Percentiles rank a stretch among this genome's conserved stretches.
Evolutionary conservation across 2,329 filamentous ascomycete genomes (phyloP).

Genomic region (Berkeleyomyces basicola): DNA sequence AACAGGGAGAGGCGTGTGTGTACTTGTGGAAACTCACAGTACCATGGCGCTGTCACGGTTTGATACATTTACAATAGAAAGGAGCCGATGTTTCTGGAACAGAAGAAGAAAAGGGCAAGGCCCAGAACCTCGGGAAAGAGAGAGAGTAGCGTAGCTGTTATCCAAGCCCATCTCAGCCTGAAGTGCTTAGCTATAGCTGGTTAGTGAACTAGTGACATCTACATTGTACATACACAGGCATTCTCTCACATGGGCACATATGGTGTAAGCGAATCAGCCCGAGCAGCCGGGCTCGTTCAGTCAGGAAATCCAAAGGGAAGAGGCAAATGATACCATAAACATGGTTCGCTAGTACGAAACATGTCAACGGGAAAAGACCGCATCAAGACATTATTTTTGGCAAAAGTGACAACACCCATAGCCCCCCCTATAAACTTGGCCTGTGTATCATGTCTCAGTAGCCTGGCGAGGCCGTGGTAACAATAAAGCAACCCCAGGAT

Average conservation of each 20-base stretch:
- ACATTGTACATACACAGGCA: too few relatives aligned
- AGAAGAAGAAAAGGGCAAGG: background rate
- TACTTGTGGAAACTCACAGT: too few relatives aligned
- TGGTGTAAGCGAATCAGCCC: background rate
- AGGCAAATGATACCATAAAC: background rate
- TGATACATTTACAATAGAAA: background rate
- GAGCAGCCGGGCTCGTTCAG: background rate
- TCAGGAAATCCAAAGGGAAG: background rate
- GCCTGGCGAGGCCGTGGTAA: background rate
- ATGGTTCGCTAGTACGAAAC: background rate
- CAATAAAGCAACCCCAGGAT: background rate
- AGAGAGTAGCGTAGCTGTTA: too few relatives aligned
- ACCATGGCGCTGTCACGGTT: too few relatives aligned
- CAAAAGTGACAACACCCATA: background rate
- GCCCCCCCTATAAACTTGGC: background rate
- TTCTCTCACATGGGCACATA: too few relatives aligned
- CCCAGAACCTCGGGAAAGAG: background rate
- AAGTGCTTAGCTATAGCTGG: too few relatives aligned
- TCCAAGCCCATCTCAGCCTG: too few relatives aligned
- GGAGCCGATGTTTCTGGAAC: background rate
- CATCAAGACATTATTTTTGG: background rate
- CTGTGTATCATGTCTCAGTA: too few relatives aligned
- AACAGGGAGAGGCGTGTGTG: too few relatives aligned
- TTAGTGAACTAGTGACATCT: too few relatives aligned
- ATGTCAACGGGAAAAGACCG: background rate